Evolutionary conservation across 495 filamentous ascomycete genomes (phyloP), one percentile per base, ranked within the genome.

Genomic region (Penicillium tannophilum): DNA sequence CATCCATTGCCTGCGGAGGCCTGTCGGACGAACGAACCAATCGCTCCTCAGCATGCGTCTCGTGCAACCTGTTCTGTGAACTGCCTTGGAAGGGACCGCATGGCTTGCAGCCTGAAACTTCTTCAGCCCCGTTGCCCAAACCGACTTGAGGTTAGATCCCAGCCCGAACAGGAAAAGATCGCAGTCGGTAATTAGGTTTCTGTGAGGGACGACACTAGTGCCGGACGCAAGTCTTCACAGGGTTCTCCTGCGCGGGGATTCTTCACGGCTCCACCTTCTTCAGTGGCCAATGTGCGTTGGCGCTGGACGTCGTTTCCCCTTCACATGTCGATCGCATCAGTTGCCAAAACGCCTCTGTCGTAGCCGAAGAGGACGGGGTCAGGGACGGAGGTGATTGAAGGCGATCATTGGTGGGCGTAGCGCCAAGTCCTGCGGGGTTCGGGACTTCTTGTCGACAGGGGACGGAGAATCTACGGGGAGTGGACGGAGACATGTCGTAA

Each of bases 401-500:
- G 20, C 2, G 39, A 4, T 60, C 45, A 62, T 64, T 67, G 62
- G 62, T 57, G 58, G 53, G 19, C 16, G 23, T 36, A 17, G 50
- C 46, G 23, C 12, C 47, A 41, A 41, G 24, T 52, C 19, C 43
- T 24, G 43, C 43, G 23, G 43, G 36, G 35, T 26, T 42, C 42
- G 6, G 26, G 41, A 24, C 9, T 43, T 36, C 28, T 52, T 42
- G 17, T 51, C 33, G 60, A 66, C 63, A 68, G 58, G 66, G 65
- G 60, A 61, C 66, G 66, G 66, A 45, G 42, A 68, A 56, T 61
- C 52, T 55, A 46, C 60, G 63, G 66, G 58, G 43, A 41, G 20
- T 55, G 41, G 31, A 19, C 41, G 42, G 9, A 39, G 20, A 17
- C 19, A 19, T 9, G 26, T 14, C 2, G 39, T 14, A 11, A 3